phyloP scores from a whole-genome alignment of 164 flowering plant genomes.

The Macadamia tetraphylla region DNA sequence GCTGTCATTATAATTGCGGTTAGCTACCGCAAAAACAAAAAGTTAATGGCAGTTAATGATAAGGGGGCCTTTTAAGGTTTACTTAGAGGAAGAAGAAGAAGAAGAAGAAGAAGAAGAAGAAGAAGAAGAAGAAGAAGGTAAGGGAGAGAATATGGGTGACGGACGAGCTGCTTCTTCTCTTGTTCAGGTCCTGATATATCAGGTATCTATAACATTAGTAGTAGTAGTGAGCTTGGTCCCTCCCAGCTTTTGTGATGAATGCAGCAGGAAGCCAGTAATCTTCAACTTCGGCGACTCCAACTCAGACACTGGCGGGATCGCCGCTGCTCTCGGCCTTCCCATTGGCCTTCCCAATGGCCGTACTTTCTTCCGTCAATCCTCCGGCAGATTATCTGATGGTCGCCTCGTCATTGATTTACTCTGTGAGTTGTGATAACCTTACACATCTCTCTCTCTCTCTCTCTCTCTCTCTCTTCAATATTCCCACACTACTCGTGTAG shows the following conservation, averaged over 20 bases:
- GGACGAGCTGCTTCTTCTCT: not conserved
- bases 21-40: no score
- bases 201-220: not conserved
- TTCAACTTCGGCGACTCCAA: conserved; percentile 49
- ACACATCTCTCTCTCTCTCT: no score
- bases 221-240: not conserved
- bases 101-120: no score
- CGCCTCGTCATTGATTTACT: conserved; percentile 35
- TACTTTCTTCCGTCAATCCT: conserved; percentile 29
- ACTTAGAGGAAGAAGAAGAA: no score
- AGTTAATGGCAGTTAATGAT: no score
- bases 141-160: no score
- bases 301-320: conserved; percentile 46
- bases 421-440: conserved; percentile 17
- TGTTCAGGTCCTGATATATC: not conserved
- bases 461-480: no score
- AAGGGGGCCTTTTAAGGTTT: no score
- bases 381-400: conserved; percentile 42
- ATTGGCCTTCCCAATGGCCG: conserved; percentile 33
- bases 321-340: conserved; percentile 27
- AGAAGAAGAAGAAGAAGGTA: no score
- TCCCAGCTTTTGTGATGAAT: conserved; percentile 4
- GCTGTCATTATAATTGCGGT: no score
- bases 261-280: conserved; percentile 20
- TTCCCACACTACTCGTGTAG: no score